Percentiles rank a stretch among this genome's conserved stretches.
These are phyloP conservation scores for Picea abies DNA, from an alignment of 83 land plant species.

Conservation along the genomic window DNA sequence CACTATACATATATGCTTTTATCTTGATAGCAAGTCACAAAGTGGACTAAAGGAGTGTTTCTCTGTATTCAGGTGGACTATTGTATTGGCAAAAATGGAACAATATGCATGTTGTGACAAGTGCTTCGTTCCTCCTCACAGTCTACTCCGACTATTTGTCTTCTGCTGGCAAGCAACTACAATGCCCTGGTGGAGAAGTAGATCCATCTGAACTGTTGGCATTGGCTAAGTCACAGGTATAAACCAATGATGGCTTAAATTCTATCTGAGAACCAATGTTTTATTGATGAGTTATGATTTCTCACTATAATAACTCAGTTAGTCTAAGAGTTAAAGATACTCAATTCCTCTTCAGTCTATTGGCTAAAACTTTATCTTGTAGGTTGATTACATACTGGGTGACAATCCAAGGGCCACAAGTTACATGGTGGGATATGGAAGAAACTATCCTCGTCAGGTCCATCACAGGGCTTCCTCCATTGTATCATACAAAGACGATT, in stretches of 20 bases:
- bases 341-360: too few species aligned
- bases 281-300: too few species aligned
- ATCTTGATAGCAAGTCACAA: too few species aligned
- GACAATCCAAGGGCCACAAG: constrained; percentile 85
- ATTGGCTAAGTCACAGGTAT: constrained; percentile 85
- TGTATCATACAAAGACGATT: constrained; percentile 57
- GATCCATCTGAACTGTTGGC: constrained; percentile 56
- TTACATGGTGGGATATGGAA: constrained; percentile 95
- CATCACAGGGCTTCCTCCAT: constrained; percentile 92
- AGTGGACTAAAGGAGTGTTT: too few species aligned
- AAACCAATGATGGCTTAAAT: too few species aligned
- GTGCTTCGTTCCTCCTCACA: constrained; percentile 79
- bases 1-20: too few species aligned
- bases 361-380: neutral
- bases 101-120: constrained; percentile 91
- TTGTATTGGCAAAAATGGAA: constrained; percentile 70
- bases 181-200: constrained; percentile 44
- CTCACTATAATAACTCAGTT: too few species aligned
- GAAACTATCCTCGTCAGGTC: constrained; percentile 74
- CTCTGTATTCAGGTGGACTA: too few species aligned
- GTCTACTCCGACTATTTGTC: constrained; percentile 86
- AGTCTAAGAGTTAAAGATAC: too few species aligned
- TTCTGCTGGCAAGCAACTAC: constrained; percentile 31
- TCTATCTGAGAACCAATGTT: neutral
- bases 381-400: constrained; percentile 92